A percentile compares a stretch with the other conserved stretches of the same genome.
Conservation (phyloP, 805 yeast genomes). For the Yamadazyma phyllophila region DNA sequence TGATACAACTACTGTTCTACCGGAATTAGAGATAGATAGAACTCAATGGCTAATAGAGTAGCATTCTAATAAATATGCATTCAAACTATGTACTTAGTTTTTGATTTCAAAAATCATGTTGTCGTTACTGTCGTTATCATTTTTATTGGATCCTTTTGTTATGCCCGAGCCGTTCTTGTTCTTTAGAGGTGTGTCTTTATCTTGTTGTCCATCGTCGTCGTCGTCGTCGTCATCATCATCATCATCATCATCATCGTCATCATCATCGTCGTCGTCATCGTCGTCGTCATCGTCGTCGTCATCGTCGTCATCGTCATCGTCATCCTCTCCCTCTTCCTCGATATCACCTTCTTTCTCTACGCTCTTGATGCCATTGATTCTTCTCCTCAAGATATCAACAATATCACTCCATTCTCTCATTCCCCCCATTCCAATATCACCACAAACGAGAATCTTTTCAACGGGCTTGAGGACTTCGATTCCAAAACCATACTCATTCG, state of each 20-base stretch:
- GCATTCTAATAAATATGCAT: constrained; percentile 4
- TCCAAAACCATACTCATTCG: constrained; percentile 41
- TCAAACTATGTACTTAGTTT: constrained; percentile 2
- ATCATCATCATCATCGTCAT: constrained; percentile 34
- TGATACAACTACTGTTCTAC: background rate
- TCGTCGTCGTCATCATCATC: constrained; percentile 20
- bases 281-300: constrained; percentile 38
- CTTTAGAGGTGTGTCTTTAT: background rate
- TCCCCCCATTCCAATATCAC: constrained; percentile 51
- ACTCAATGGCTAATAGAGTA: background rate
- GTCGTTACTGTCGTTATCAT: constrained; percentile 14
- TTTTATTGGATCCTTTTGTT: background rate
- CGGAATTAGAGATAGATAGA: constrained; percentile 3
- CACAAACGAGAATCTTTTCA: constrained; percentile 46
- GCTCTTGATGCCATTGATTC: constrained; percentile 27
- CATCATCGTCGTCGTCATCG: constrained; percentile 39
- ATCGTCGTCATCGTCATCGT: constrained; percentile 37
- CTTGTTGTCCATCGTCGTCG: constrained; percentile 1
- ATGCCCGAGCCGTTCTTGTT: constrained; percentile 8
- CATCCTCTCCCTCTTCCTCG: constrained; percentile 32
- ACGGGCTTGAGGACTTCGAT: constrained; percentile 45
- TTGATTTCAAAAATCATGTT: constrained; percentile 24
- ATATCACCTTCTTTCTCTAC: constrained; percentile 19
- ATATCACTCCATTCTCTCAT: constrained; percentile 49
- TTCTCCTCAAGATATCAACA: constrained; percentile 41